Evolutionary conservation across 768 basidiomycete genomes (phyloP).

Genomic region (Russula lepida): DNA sequence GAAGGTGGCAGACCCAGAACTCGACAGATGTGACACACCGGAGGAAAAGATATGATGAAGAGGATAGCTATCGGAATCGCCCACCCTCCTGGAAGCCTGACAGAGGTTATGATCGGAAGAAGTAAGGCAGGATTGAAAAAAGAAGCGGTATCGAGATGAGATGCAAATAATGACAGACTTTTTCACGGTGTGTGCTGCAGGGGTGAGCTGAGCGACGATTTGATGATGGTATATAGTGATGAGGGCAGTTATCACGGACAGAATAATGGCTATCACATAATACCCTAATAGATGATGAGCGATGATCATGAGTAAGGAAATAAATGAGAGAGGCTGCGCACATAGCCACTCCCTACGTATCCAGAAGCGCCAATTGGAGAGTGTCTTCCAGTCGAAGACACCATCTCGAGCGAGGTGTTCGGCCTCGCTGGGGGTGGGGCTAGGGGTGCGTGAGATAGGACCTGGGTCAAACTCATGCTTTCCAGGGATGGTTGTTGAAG

Average conservation of each 20-base stretch:
- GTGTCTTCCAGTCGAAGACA: slow-evolving; percentile 28
- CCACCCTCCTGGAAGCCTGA: slow-evolving; percentile 54
- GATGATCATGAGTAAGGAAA: neutral
- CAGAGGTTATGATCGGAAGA: neutral
- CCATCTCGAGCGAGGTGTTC: slow-evolving; percentile 25
- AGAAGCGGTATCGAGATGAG: neutral
- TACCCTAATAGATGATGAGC: slow-evolving; percentile 26
- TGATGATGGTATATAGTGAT: slow-evolving; percentile 38
- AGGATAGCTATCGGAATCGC: slow-evolving; percentile 72
- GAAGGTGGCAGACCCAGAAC: neutral
- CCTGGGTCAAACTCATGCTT: slow-evolving; percentile 13
- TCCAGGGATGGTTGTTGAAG: slow-evolving; percentile 1
- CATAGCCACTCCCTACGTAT: slow-evolving; percentile 30
- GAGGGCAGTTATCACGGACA: slow-evolving; percentile 31
- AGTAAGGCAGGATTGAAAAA: neutral
- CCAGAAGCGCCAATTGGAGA: slow-evolving; percentile 28
- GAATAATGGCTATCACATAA: slow-evolving; percentile 26
- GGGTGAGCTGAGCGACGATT: slow-evolving; percentile 64
- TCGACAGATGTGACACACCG: slow-evolving; percentile 35
- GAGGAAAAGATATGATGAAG: slow-evolving; percentile 82
- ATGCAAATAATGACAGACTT: slow-evolving; percentile 32
- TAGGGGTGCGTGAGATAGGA: slow-evolving; percentile 26
- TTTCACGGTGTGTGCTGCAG: slow-evolving; percentile 57
- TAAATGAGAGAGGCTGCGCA: slow-evolving; percentile 18
- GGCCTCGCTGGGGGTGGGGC: slow-evolving; percentile 31